These are phyloP conservation scores for Boeremia lycopersici DNA, from an alignment of 2,329 filamentous ascomycete species.

Conservation along the genomic window DNA sequence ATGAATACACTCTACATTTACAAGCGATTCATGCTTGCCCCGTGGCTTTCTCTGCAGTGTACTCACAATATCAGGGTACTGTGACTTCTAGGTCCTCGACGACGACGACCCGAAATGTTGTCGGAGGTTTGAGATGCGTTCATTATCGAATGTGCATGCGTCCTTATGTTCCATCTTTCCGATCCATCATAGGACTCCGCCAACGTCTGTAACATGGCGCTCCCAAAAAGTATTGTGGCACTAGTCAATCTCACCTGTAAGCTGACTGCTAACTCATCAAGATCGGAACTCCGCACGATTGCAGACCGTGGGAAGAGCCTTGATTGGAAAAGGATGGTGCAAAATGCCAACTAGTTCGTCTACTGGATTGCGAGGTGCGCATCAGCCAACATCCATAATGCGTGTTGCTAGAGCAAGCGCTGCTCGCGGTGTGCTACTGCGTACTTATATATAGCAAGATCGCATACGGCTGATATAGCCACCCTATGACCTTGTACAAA, in stretches of 20 bases:
- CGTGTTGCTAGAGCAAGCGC: no score
- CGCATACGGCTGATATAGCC: no score
- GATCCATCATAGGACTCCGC: no score
- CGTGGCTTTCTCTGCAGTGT: background rate
- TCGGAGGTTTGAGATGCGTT: background rate
- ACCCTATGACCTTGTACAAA: background rate
- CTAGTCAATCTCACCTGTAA: constrained; percentile 4
- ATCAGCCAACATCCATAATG: no score
- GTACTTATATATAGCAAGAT: no score
- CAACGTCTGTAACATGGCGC: no score
- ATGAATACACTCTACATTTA: background rate
- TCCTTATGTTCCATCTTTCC: background rate
- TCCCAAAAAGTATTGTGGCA: background rate
- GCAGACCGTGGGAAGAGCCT: background rate
- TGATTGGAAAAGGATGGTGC: background rate
- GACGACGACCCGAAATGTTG: constrained; percentile 19
- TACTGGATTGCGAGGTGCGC: no score
- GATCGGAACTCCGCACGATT: background rate
- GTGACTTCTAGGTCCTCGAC: constrained; percentile 24
- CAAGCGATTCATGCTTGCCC: background rate
- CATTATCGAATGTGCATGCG: background rate
- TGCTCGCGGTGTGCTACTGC: no score
- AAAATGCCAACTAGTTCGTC: no score
- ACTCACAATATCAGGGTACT: constrained; percentile 1
- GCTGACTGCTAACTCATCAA: constrained; percentile 1